These are phyloP conservation scores for Aspergillus steynii DNA, from an alignment of 495 filamentous ascomycete genomes.

Conservation along the genomic window DNA sequence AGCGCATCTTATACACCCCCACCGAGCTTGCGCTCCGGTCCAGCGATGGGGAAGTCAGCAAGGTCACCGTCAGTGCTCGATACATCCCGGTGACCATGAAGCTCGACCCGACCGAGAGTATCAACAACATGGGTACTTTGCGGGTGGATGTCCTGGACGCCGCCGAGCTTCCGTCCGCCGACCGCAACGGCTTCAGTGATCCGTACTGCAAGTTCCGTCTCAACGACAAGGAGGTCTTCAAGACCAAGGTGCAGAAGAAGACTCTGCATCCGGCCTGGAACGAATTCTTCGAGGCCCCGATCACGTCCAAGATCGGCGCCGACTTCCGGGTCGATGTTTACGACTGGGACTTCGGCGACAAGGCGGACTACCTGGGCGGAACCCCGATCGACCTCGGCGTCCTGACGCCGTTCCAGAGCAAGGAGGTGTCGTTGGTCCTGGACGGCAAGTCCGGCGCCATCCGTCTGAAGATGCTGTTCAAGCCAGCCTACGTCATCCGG, in stretches of 20 bases:
- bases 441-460: slow-evolving; percentile 89
- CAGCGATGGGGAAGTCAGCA: slow-evolving; percentile 72
- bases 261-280: slow-evolving; percentile 94
- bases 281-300: slow-evolving; percentile 82
- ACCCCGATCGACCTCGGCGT: slow-evolving; percentile 74
- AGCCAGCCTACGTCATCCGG: slow-evolving; percentile 85
- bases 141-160: slow-evolving; percentile 90
- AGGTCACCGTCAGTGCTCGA: slow-evolving; percentile 84
- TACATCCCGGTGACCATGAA: slow-evolving; percentile 93
- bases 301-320: slow-evolving; percentile 82
- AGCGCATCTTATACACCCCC: slow-evolving; percentile 86
- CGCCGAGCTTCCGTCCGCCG: slow-evolving; percentile 81
- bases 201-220: slow-evolving; percentile 94
- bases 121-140: slow-evolving; percentile 96
- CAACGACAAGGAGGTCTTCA: slow-evolving; percentile 82
- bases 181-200: slow-evolving; percentile 94
- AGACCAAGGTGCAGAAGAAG: slow-evolving; percentile 95
- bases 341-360: slow-evolving; percentile 94
- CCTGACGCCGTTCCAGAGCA: slow-evolving; percentile 79
- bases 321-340: slow-evolving; percentile 82
- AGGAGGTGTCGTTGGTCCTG: slow-evolving; percentile 71
- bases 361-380: slow-evolving; percentile 80
- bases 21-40: slow-evolving; percentile 76
- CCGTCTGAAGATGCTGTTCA: slow-evolving; percentile 86
- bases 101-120: slow-evolving; percentile 90